A percentile compares a stretch with the other conserved stretches of the same genome.
Conservation (phyloP, 495 filamentous ascomycete genomes). For the Neurospora sp. region DNA sequence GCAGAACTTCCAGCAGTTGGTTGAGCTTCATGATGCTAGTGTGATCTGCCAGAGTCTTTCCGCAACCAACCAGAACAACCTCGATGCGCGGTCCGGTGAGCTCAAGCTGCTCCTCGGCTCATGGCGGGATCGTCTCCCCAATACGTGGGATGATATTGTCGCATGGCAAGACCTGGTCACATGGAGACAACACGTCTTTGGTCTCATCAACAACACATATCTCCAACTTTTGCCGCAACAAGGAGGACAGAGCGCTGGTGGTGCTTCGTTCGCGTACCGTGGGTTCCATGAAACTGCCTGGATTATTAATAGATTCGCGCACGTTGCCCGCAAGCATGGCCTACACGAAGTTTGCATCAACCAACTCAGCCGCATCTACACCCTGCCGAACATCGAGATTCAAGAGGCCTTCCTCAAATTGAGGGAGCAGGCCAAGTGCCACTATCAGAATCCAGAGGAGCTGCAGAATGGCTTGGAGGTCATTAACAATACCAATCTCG, state of each 20-base stretch:
- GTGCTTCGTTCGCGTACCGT: conserved; percentile 81
- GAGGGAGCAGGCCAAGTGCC: conserved; percentile 93
- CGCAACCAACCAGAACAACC: conserved; percentile 70
- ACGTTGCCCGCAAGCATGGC: conserved; percentile 94
- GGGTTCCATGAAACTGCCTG: conserved; percentile 98
- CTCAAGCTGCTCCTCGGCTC: conserved; percentile 88
- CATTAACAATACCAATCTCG: conserved; percentile 98
- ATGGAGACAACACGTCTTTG: conserved; percentile 98
- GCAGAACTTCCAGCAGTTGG: conserved; percentile 97
- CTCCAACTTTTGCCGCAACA: conserved; percentile 74
- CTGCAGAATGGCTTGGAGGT: conserved; percentile 89
- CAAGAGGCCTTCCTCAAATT: conserved; percentile 98
- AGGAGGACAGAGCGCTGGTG: conserved; percentile 58
- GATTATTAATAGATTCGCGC: conserved; percentile 99
- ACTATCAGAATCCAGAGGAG: conserved; percentile 90
- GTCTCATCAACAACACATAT: conserved; percentile 91
- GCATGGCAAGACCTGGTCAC: conserved; percentile 98
- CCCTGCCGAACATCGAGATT: conserved; percentile 97
- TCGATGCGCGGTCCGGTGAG: conserved; percentile 91
- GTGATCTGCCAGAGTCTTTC: conserved; percentile 85
- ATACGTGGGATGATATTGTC: conserved; percentile 99
- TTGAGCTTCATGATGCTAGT: conserved; percentile 95
- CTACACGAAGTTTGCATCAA: conserved; percentile 94
- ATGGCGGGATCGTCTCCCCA: conserved; percentile 92
- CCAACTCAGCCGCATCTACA: conserved; percentile 95